phyloP scores from a whole-genome alignment of 2,329 filamentous ascomycete genomes.

The Fusarium subglutinans region DNA sequence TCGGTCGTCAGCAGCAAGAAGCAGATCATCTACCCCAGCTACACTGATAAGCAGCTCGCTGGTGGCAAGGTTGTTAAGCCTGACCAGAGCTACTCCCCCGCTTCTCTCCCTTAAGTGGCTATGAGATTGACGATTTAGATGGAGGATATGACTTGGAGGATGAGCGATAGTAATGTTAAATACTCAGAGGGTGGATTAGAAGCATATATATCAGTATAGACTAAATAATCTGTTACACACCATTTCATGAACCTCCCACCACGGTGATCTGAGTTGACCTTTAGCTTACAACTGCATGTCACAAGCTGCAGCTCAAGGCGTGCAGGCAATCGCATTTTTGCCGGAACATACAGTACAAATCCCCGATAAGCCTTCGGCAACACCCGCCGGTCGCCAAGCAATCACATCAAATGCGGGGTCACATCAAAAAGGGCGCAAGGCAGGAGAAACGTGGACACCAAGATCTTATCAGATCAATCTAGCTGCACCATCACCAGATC shows the following conservation, averaged over 20 bases:
- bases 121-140: neutral
- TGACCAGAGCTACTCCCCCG: conserved; percentile 56
- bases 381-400: too few relatives aligned
- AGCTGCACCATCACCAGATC: neutral
- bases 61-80: conserved; percentile 57
- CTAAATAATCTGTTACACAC: neutral
- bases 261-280: neutral
- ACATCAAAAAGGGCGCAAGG: neutral
- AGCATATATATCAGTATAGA: conserved; percentile 3
- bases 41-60: conserved; percentile 60
- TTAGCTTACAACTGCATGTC: rapidly evolving
- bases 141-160: neutral
- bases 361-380: too few relatives aligned
- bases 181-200: neutral
- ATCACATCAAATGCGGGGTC: neutral
- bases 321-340: neutral
- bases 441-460: neutral
- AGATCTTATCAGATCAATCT: conserved; percentile 12
- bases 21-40: conserved; percentile 61
- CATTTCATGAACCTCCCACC: neutral
- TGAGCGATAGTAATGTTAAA: neutral
- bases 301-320: neutral
- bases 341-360: too few relatives aligned
- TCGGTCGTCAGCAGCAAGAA: conserved; percentile 54
- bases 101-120: conserved; percentile 24